Base-by-base conservation (phyloP, 371 early-diverging fungal genomes). In the Mortierella polycephala region DNA sequence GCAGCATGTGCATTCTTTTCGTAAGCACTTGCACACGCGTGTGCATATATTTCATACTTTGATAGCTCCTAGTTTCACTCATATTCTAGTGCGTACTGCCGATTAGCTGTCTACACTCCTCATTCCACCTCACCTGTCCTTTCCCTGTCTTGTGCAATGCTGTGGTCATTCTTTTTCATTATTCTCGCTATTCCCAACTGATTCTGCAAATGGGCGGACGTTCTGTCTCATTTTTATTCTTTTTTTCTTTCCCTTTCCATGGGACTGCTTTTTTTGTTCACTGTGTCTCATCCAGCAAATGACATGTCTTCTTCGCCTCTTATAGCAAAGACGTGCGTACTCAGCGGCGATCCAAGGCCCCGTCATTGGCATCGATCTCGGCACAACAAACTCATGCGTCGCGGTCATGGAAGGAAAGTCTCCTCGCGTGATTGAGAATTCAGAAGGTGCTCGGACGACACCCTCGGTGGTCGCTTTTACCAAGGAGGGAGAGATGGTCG, bases 361-460 rank as follows among this genome's bases (percentile, higher is more conserved):
- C 63, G 96, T 97, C 58, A 96, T 99, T 71, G 99, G 99, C 82
- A 98, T 99, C 74, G 99, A 99, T 89, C 89, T 99, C 72, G 99
- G 99, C 63, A 99, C 99, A 55, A 99, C 99, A 69, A 99, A 99
- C 90, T 98, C 99, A 16, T 99, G 99, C 82, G 98, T 98, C 23
- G 91, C 98, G 45, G 92, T 99, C 49, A 96, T 98, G 94, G 98
- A 98, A 85, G 97, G 99, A 74, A 97, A 96, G 81, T 91, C 85
- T 67, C 97, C 99, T 41, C 87, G 94, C 64, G 98, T 99, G 44
- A 95, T 99, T 83, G 97, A 96, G 84, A 99, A 99, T 87, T 81
- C 94, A 16, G 96, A 97, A 81, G 99, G 99, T 67, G 92, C 93
- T 40, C 93, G 98, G 62, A 99, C 99, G 11, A 99, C 99, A 0